Conservation (phyloP, 768 basidiomycete species). For the Tylopilus sp. region DNA sequence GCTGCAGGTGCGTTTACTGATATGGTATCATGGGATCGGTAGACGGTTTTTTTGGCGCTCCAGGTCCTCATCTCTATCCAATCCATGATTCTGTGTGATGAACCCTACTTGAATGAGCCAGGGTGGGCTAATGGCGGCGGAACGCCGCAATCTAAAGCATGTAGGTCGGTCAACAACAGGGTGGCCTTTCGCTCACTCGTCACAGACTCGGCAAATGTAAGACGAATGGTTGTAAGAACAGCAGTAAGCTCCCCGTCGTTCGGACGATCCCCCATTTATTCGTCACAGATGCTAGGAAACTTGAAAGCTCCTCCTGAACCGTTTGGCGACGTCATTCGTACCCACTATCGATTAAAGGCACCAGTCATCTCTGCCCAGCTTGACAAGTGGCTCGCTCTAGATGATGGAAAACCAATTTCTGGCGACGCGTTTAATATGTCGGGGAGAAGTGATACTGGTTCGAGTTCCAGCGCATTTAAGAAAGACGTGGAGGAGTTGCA, state of each 20-base stretch:
- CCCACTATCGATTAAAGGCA: slow-evolving; percentile 88
- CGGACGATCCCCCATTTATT: slow-evolving; percentile 6
- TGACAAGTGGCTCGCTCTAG: slow-evolving; percentile 70
- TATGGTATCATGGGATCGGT: neutral
- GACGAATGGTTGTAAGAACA: slow-evolving; percentile 87
- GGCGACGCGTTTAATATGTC: slow-evolving; percentile 51
- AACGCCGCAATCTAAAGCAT: slow-evolving; percentile 71
- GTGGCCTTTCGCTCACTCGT: slow-evolving; percentile 7
- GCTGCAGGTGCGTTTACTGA: slow-evolving; percentile 56
- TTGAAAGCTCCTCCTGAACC: slow-evolving; percentile 80
- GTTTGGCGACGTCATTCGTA: slow-evolving; percentile 82
- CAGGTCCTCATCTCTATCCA: slow-evolving; percentile 90
- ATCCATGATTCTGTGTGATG: slow-evolving; percentile 94
- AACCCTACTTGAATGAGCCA: slow-evolving; percentile 90
- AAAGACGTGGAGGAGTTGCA: slow-evolving; percentile 76
- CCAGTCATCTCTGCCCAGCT: slow-evolving; percentile 66
- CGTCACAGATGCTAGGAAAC: slow-evolving; percentile 74
- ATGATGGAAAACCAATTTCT: slow-evolving; percentile 64
- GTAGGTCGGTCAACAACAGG: slow-evolving; percentile 40
- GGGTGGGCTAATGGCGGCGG: slow-evolving; percentile 77
- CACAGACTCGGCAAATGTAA: slow-evolving; percentile 85
- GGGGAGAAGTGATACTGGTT: slow-evolving; percentile 36
- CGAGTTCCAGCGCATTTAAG: slow-evolving; percentile 57
- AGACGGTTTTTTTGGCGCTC: slow-evolving; percentile 1
- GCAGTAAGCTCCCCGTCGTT: slow-evolving; percentile 50